Conservation (phyloP, 495 filamentous ascomycete species). For the Penicilliopsis zonata region DNA sequence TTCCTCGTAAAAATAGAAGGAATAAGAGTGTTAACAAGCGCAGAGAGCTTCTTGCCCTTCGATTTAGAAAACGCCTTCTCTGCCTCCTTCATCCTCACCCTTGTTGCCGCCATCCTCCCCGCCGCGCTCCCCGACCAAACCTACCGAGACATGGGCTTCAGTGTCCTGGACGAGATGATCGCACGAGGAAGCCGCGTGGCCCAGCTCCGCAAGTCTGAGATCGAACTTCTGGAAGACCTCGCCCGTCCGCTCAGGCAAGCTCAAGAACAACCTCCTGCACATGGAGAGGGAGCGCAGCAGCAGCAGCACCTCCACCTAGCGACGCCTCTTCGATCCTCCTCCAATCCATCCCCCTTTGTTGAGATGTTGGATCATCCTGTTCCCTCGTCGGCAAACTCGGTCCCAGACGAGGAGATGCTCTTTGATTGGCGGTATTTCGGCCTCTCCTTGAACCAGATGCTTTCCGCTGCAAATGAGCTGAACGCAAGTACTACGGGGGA, state of each 20-base stretch:
- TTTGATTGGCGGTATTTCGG: slow-evolving; percentile 12
- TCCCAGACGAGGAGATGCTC: slow-evolving; percentile 6
- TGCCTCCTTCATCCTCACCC: slow-evolving; percentile 12
- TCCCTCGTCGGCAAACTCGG: background rate
- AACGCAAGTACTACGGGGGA: slow-evolving; percentile 7
- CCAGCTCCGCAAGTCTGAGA: slow-evolving; percentile 17
- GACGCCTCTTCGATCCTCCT: too few relatives aligned
- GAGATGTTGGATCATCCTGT: too few relatives aligned
- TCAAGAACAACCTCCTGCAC: background rate
- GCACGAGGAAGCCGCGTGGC: slow-evolving; percentile 16
- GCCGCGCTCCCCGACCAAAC: slow-evolving; percentile 9
- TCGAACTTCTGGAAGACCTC: slow-evolving; percentile 15
- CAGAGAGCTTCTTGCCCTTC: slow-evolving; percentile 23
- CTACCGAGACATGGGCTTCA: slow-evolving; percentile 12
- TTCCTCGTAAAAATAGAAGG: background rate
- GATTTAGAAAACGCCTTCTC: slow-evolving; percentile 20
- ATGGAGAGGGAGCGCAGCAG: background rate
- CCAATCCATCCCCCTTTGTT: too few relatives aligned
- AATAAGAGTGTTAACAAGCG: background rate
- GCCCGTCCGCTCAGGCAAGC: slow-evolving; percentile 6
- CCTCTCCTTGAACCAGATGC: slow-evolving; percentile 11
- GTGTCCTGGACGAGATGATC: slow-evolving; percentile 19
- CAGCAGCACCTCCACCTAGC: too few relatives aligned
- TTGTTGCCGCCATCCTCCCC: slow-evolving; percentile 14
- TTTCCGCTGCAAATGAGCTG: slow-evolving; percentile 9